These are phyloP conservation scores for Rhodotorula toruloides DNA, from an alignment of 768 basidiomycete species.

Conservation along the genomic window DNA sequence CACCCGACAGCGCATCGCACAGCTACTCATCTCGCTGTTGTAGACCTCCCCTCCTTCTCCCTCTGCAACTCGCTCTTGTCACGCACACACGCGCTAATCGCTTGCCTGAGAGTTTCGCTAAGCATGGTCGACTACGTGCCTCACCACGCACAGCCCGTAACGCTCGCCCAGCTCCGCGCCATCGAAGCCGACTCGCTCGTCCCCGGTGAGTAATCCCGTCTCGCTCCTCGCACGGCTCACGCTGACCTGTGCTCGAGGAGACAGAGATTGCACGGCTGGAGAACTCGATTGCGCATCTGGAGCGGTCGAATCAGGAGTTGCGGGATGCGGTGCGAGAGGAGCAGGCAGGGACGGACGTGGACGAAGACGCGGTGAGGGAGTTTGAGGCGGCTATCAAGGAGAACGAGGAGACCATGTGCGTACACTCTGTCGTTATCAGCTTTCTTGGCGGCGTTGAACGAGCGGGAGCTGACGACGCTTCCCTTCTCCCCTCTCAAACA, in stretches of 20 bases:
- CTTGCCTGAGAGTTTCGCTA: neutral
- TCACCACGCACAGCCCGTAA: conserved; percentile 26
- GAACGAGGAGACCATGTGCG: conserved; percentile 36
- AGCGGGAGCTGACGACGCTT: too few species aligned
- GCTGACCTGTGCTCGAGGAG: neutral
- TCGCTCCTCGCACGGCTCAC: neutral
- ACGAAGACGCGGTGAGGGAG: conserved; percentile 17
- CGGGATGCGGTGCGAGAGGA: neutral
- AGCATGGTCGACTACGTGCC: conserved; percentile 6
- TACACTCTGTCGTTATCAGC: neutral
- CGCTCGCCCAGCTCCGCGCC: conserved; percentile 18
- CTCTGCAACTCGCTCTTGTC: neutral
- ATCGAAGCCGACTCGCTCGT: conserved; percentile 32
- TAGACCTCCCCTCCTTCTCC: neutral
- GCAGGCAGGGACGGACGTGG: conserved; percentile 1
- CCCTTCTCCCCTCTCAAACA: neutral
- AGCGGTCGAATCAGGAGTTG: conserved; percentile 30
- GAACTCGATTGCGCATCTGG: conserved; percentile 32
- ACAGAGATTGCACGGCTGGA: conserved; percentile 31
- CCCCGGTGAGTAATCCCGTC: conserved; percentile 6
- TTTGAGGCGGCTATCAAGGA: conserved; percentile 12
- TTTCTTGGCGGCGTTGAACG: neutral
- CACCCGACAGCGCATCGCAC: too few species aligned
- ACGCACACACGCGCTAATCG: too few species aligned
- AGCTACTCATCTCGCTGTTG: too few species aligned